Percentiles rank a stretch among this genome's conserved stretches.
Conservation (phyloP, 371 early-diverging fungal species). For the Lichtheimia ornata region DNA sequence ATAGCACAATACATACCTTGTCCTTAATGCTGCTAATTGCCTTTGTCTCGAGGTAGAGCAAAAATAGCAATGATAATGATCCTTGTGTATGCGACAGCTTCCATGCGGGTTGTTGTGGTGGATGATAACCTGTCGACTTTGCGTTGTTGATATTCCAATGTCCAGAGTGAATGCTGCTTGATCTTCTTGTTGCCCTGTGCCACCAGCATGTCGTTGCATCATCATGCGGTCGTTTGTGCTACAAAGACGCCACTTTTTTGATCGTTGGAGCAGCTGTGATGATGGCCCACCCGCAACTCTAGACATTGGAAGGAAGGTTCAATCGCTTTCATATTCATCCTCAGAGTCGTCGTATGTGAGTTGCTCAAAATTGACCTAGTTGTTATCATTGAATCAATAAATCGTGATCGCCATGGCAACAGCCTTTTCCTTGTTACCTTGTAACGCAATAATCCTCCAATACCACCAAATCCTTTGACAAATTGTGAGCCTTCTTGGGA, state of each 20-base stretch:
- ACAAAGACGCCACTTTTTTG: slow-evolving; percentile 1
- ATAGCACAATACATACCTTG: no score
- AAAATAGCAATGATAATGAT: no score
- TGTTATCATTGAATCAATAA: slow-evolving; percentile 55
- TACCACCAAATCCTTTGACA: slow-evolving; percentile 99
- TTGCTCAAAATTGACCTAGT: slow-evolving; percentile 78
- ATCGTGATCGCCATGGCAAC: not conserved
- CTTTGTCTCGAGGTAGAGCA: no score
- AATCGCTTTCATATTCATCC: slow-evolving; percentile 47
- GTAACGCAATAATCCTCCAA: slow-evolving; percentile 94
- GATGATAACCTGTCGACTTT: slow-evolving; percentile 9
- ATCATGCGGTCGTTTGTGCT: not conserved
- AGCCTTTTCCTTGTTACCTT: slow-evolving; percentile 11
- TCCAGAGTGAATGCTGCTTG: slow-evolving; percentile 17
- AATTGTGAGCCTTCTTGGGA: slow-evolving; percentile 99
- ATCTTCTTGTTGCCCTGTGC: not conserved
- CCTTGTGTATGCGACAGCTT: slow-evolving; percentile 4
- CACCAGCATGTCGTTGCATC: not conserved
- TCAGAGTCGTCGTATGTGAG: slow-evolving; percentile 48
- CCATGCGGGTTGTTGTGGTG: slow-evolving; percentile 11
- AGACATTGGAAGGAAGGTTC: slow-evolving; percentile 26
- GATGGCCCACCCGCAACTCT: slow-evolving; percentile 18
- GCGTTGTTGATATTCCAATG: slow-evolving; percentile 13
- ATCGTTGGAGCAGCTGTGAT: slow-evolving; percentile 8
- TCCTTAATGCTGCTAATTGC: no score